A percentile compares a stretch with the other conserved stretches of the same genome.
Conservation (phyloP, 2,329 filamentous ascomycete genomes). For the Colletotrichum sp. region DNA sequence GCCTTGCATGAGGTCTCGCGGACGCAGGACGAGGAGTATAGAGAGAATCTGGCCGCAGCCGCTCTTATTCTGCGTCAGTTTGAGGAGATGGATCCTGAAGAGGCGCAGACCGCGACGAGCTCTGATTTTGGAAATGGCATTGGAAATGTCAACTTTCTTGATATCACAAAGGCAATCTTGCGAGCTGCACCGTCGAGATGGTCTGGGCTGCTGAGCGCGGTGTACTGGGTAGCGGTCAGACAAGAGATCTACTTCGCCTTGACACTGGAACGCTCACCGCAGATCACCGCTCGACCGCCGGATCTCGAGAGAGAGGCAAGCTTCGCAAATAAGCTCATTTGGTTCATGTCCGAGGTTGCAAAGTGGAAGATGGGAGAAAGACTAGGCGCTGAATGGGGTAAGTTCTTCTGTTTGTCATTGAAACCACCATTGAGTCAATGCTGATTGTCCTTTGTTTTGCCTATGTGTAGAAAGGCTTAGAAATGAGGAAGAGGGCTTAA, state of each 20-base stretch:
- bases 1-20: slow-evolving; percentile 35
- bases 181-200: slow-evolving; percentile 40
- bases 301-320: slow-evolving; percentile 39
- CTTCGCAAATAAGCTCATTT: slow-evolving; percentile 42
- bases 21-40: slow-evolving; percentile 38
- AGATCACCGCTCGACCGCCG: slow-evolving; percentile 35
- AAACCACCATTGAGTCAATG: no score
- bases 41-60: slow-evolving; percentile 45
- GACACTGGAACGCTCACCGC: slow-evolving; percentile 40
- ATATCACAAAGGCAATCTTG: slow-evolving; percentile 44
- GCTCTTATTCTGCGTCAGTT: slow-evolving; percentile 45
- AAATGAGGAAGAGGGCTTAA: not conserved
- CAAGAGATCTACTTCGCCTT: slow-evolving; percentile 48
- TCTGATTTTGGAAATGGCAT: not conserved
- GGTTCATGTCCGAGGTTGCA: slow-evolving; percentile 45
- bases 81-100: slow-evolving; percentile 46
- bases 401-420: slow-evolving; percentile 8
- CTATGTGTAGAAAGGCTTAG: not conserved
- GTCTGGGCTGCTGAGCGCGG: slow-evolving; percentile 42
- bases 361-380: slow-evolving; percentile 46
- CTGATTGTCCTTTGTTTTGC: no score
- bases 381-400: slow-evolving; percentile 40
- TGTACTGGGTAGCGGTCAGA: slow-evolving; percentile 46
- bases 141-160: slow-evolving; percentile 40
- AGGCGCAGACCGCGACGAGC: slow-evolving; percentile 23